A percentile compares a stretch with the other conserved stretches of the same genome.
These are phyloP conservation scores for Berkeleyomyces basicola DNA, from an alignment of 2,329 filamentous ascomycete genomes.

Conservation along the genomic window DNA sequence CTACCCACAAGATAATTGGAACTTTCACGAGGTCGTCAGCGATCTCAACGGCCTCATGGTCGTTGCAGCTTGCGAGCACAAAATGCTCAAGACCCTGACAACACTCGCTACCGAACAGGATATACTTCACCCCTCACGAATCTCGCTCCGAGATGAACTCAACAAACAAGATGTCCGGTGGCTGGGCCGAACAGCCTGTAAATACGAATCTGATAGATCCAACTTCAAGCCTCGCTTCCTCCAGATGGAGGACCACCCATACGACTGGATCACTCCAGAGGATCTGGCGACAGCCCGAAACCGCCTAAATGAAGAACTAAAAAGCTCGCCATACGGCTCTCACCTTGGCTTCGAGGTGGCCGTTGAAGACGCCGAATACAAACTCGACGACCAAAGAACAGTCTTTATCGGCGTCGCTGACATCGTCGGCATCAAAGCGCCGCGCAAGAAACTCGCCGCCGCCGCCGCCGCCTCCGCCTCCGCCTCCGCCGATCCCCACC, in stretches of 20 bases:
- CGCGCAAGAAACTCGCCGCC: not conserved
- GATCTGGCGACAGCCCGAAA: slow-evolving; percentile 15
- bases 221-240: slow-evolving; percentile 17
- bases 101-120: slow-evolving; percentile 10
- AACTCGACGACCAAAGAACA: not conserved
- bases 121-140: not conserved
- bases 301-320: slow-evolving; percentile 16
- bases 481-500: not conserved
- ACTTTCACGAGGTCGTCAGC: slow-evolving; percentile 18
- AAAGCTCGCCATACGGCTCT: not conserved
- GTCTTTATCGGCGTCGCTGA: not conserved
- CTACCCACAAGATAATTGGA: slow-evolving; percentile 7
- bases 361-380: not conserved
- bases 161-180: slow-evolving; percentile 14
- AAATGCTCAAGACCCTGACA: slow-evolving; percentile 14
- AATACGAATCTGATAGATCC: slow-evolving; percentile 16
- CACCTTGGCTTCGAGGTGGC: slow-evolving; percentile 1
- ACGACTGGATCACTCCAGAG: slow-evolving; percentile 18
- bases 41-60: slow-evolving; percentile 20
- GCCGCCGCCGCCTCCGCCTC: not conserved
- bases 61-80: slow-evolving; percentile 17
- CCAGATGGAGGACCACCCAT: slow-evolving; percentile 18
- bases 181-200: slow-evolving; percentile 18
- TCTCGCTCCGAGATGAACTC: not conserved
- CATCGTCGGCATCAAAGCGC: slow-evolving; percentile 5